These are phyloP conservation scores for Mentha longifolia DNA, from an alignment of 257 asterid genomes.

Conservation along the genomic window DNA sequence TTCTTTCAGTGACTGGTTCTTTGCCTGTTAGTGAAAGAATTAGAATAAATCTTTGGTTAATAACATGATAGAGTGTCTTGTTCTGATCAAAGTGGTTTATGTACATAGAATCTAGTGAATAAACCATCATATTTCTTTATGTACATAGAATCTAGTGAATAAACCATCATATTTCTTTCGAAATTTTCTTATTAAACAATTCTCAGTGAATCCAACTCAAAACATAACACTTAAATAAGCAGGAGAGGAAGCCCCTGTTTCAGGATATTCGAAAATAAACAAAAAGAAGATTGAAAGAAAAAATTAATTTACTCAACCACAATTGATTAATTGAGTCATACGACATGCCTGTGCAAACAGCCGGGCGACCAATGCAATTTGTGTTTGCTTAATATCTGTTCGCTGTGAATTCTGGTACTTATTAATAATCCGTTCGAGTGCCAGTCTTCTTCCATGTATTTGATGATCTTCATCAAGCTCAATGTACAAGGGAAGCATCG, in stretches of 20 bases:
- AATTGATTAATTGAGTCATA: slow-evolving; percentile 34
- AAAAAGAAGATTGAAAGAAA: slow-evolving; percentile 10
- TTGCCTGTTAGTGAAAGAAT: not conserved
- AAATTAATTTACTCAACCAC: slow-evolving; percentile 26
- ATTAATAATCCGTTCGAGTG: slow-evolving; percentile 74
- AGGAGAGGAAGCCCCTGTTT: slow-evolving; percentile 30
- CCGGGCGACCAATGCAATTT: slow-evolving; percentile 81
- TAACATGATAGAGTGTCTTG: not conserved
- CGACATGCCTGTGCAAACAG: slow-evolving; percentile 86
- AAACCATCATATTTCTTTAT: slow-evolving; percentile 8
- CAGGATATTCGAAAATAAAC: slow-evolving; percentile 32
- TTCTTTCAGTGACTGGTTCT: slow-evolving; percentile 12
- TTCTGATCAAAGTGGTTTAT: slow-evolving; percentile 19
- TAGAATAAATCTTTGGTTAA: slow-evolving; percentile 9
- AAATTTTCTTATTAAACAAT: slow-evolving; percentile 12
- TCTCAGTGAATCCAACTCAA: slow-evolving; percentile 26
- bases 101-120: slow-evolving; percentile 27
- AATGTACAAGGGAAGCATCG: slow-evolving; percentile 63
- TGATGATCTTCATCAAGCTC: slow-evolving; percentile 65
- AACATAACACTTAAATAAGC: slow-evolving; percentile 24
- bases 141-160: slow-evolving; percentile 27
- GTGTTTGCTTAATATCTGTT: slow-evolving; percentile 70
- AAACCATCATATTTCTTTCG: slow-evolving; percentile 3
- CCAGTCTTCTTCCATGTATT: slow-evolving; percentile 55
- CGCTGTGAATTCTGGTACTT: slow-evolving; percentile 60